phyloP scores from a whole-genome alignment of 2,329 filamentous ascomycete genomes.

The Phoma sp. region DNA sequence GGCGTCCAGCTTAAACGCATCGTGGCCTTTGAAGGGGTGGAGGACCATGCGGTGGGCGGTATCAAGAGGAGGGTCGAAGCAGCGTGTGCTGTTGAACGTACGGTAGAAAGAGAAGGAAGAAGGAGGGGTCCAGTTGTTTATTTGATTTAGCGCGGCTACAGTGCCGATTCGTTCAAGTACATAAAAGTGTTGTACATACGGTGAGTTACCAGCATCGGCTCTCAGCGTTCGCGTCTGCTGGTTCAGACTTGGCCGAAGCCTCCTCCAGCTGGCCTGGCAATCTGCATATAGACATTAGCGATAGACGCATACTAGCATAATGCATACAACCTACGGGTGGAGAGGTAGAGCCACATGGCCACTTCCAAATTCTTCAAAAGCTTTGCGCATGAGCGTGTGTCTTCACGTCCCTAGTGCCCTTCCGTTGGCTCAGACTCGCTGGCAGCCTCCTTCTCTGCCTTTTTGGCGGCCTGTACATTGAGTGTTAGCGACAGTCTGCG shows the following conservation, averaged over 20 bases:
- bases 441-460: not conserved
- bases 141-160: not conserved
- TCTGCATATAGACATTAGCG: constrained; percentile 1
- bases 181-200: not conserved
- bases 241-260: not conserved
- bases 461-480: not conserved
- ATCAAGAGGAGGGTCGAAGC: not conserved
- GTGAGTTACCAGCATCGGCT: not conserved
- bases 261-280: not conserved
- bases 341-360: too few species aligned
- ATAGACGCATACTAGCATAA: constrained; percentile 1
- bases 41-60: not conserved
- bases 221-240: not conserved
- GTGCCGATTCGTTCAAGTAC: not conserved
- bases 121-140: not conserved
- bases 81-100: not conserved
- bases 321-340: too few species aligned
- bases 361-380: too few species aligned
- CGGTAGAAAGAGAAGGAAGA: not conserved
- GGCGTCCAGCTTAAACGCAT: not conserved
- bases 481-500: not conserved
- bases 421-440: not conserved
- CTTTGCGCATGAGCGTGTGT: too few species aligned
- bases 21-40: not conserved
- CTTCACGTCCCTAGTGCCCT: too few species aligned